Conservation (phyloP, 352 stramenopile genomes). For the Aphanomyces euteiches region DNA sequence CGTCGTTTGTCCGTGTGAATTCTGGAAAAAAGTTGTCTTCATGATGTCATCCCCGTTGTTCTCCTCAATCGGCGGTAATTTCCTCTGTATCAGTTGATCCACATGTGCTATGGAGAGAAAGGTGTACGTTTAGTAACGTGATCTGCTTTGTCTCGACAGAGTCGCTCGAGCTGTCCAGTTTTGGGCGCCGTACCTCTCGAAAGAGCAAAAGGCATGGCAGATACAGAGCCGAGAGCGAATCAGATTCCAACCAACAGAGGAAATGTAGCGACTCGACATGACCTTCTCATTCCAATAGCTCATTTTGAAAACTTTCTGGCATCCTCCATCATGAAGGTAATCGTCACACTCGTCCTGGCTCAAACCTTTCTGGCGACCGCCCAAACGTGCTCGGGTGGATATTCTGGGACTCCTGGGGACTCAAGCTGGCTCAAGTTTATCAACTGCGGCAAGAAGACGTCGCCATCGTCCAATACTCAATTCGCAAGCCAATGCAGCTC, state of each 20-base stretch:
- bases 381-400: neutral
- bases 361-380: neutral
- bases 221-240: neutral
- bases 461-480: slow-evolving; percentile 3
- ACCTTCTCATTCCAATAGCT: neutral
- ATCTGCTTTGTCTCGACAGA: no score
- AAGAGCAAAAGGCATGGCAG: neutral
- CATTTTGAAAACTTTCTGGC: neutral
- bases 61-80: no score
- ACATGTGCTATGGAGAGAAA: no score
- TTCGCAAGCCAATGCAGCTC: neutral
- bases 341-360: neutral
- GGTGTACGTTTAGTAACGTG: no score
- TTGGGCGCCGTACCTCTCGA: neutral
- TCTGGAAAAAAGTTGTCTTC: no score
- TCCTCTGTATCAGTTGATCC: no score
- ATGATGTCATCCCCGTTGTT: no score
- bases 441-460: slow-evolving; percentile 5
- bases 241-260: neutral
- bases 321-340: neutral
- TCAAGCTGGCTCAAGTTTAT: slow-evolving; percentile 1
- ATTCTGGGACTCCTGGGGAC: slow-evolving; percentile 4
- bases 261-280: no score
- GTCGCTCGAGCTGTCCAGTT: neutral
- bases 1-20: no score